Conservation (phyloP, 164 flowering plant species). For the Litsea cubeba region DNA sequence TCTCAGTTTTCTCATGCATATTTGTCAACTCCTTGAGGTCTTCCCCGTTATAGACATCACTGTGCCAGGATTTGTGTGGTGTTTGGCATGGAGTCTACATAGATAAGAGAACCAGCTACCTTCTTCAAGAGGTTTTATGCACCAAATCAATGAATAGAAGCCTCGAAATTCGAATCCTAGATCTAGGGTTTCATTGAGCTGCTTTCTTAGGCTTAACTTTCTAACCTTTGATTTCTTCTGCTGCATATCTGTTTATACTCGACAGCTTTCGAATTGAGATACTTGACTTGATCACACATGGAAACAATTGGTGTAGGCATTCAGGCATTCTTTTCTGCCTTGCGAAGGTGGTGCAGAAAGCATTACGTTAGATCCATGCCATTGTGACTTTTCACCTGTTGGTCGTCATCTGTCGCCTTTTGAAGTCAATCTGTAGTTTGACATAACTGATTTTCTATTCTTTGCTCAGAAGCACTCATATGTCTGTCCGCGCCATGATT, state of each 20-base stretch:
- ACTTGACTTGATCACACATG: background rate
- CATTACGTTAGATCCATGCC: background rate
- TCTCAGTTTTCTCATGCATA: background rate
- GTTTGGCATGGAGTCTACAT: background rate
- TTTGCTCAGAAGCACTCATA: background rate
- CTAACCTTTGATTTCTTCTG: background rate
- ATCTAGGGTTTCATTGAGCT: conserved; percentile 2
- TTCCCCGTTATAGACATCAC: background rate
- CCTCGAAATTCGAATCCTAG: background rate
- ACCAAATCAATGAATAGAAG: background rate
- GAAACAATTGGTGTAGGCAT: background rate
- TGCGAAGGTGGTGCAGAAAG: background rate
- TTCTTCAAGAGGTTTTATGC: background rate
- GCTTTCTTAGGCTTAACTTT: background rate
- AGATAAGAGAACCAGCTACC: background rate
- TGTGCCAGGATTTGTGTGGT: too few relatives aligned
- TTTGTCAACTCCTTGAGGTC: background rate
- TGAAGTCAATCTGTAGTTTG: too few relatives aligned
- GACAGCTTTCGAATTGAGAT: background rate
- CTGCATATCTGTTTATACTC: background rate
- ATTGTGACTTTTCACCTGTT: background rate
- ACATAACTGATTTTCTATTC: background rate
- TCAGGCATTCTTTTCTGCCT: conserved; percentile 6
- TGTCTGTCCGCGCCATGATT: too few relatives aligned
- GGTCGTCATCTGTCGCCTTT: background rate